Evolutionary conservation across 2,329 filamentous ascomycete genomes (phyloP).

Genomic region (Sporothrix pseudoabietina): DNA sequence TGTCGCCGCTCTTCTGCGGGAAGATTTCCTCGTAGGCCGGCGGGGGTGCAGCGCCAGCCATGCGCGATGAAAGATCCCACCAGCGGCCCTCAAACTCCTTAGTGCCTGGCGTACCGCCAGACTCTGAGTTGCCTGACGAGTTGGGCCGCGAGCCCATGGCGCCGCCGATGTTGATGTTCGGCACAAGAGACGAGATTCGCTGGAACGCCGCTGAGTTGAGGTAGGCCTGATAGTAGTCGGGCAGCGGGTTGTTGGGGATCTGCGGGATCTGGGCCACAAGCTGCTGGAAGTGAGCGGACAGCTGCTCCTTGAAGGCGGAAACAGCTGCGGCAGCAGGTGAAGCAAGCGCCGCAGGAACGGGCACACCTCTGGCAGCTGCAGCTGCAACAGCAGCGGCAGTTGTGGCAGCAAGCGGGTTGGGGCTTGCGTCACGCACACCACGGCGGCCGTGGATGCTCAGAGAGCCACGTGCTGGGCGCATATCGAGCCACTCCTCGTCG

Average conservation of each 20-base stretch:
- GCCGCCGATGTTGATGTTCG: conserved; percentile 63
- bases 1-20: conserved; percentile 44
- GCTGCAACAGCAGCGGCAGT: conserved; percentile 34
- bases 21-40: conserved; percentile 81
- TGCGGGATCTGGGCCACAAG: conserved; percentile 64
- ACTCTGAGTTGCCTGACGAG: conserved; percentile 43
- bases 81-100: conserved; percentile 60
- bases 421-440: conserved; percentile 33
- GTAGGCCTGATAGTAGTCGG: conserved; percentile 70
- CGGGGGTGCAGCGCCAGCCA: conserved; percentile 57
- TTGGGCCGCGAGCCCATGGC: conserved; percentile 48
- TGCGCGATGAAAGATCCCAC: conserved; percentile 66
- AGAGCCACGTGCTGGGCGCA: conserved; percentile 38
- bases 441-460: conserved; percentile 33
- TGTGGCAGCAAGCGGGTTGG: conserved; percentile 33
- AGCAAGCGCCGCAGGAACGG: conserved; percentile 46
- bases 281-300: conserved; percentile 58
- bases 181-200: conserved; percentile 71
- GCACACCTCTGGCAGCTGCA: conserved; percentile 35
- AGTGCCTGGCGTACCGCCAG: conserved; percentile 41
- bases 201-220: conserved; percentile 63
- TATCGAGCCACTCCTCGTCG: conserved; percentile 45
- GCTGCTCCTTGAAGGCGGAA: conserved; percentile 71
- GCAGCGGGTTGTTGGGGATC: conserved; percentile 48
- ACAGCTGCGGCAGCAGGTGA: conserved; percentile 65